These are phyloP conservation scores for Lathyrus aphaca DNA, from an alignment of 306 rosid genomes.

Conservation along the genomic window DNA sequence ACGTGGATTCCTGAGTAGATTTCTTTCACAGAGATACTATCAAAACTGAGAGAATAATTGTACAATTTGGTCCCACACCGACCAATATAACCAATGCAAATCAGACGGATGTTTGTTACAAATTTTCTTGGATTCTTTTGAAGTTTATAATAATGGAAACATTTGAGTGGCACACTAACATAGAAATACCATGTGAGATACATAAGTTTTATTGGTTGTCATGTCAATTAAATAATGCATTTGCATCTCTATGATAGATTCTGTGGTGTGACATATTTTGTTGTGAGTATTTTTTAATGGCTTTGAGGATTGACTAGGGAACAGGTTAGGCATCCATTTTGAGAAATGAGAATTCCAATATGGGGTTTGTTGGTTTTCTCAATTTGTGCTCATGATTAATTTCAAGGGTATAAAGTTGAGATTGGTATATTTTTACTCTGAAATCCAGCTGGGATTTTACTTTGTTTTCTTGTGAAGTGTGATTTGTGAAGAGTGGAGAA, in stretches of 20 bases:
- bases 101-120: constrained; percentile 73
- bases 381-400: constrained; percentile 44
- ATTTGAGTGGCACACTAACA: constrained; percentile 44
- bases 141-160: constrained; percentile 35
- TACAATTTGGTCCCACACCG: constrained; percentile 63
- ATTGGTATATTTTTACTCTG: constrained; percentile 25
- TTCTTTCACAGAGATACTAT: constrained; percentile 31
- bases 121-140: constrained; percentile 52
- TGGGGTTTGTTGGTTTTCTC: constrained; percentile 10
- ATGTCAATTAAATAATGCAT: constrained; percentile 41
- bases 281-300: constrained; percentile 35
- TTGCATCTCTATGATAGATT: constrained; percentile 50
- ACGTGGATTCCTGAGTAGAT: constrained; percentile 51
- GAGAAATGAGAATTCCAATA: constrained; percentile 36
- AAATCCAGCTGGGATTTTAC: constrained; percentile 41
- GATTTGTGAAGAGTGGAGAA: neutral
- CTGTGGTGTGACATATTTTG: constrained; percentile 40
- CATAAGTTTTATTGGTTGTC: constrained; percentile 55
- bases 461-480: constrained; percentile 15
- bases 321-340: constrained; percentile 39
- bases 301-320: constrained; percentile 39
- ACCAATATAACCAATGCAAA: constrained; percentile 83
- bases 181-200: constrained; percentile 69
- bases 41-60: constrained; percentile 37
- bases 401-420: constrained; percentile 36